Evolutionary conservation across 75 land plant genomes (phyloP).

Genomic region (Chamaecyparis obtusa): DNA sequence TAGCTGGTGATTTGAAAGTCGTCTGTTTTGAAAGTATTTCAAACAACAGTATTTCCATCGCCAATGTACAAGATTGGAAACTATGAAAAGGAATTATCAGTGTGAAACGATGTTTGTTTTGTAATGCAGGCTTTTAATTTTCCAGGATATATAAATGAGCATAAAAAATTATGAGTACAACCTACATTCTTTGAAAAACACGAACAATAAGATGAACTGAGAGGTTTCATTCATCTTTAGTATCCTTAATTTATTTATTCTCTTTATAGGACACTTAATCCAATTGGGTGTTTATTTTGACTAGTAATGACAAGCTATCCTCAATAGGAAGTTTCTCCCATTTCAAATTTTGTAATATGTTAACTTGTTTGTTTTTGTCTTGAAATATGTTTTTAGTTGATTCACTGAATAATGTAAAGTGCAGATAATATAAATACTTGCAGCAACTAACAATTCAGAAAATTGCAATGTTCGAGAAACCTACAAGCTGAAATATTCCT

Average conservation of each 20-base stretch:
- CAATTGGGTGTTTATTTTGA: background rate
- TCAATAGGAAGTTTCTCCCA: background rate
- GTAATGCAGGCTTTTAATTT: background rate
- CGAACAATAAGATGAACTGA: background rate
- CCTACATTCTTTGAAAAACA: background rate
- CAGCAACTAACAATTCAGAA: too few species aligned
- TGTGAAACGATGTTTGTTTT: background rate
- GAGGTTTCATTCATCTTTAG: background rate
- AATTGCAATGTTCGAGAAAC: too few species aligned
- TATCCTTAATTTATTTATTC: background rate
- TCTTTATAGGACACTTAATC: background rate
- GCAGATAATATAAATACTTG: too few species aligned
- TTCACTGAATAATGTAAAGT: too few species aligned
- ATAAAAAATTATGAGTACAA: background rate
- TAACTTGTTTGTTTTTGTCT: too few species aligned
- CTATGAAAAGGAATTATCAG: background rate
- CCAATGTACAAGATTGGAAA: background rate
- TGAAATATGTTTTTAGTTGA: too few species aligned
- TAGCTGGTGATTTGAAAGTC: background rate
- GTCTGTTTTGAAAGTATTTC: background rate
- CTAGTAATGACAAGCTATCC: background rate
- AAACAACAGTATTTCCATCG: background rate
- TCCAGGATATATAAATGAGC: background rate
- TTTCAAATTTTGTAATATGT: background rate
- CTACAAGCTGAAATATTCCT: too few species aligned